Conservation (phyloP, 1,139 yeast species). For the Geotrichum restrictum region DNA sequence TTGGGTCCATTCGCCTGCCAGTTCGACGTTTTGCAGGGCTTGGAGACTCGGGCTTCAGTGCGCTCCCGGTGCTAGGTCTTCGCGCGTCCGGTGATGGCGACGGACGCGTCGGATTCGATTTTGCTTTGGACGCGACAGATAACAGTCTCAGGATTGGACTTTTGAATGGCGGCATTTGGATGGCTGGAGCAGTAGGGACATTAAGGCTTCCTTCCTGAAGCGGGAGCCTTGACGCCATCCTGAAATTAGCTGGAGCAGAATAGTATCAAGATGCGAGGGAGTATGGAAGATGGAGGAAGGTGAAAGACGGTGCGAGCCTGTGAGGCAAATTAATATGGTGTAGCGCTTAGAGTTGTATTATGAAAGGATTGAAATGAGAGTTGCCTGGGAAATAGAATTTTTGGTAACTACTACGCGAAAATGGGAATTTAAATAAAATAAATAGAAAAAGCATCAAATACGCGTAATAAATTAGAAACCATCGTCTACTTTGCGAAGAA, state of each 20-base stretch:
- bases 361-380: background rate
- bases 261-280: background rate
- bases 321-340: background rate
- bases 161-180: background rate
- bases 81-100: background rate
- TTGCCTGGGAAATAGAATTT: constrained; percentile 5
- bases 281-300: background rate
- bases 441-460: background rate
- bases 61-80: background rate
- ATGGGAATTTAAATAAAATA: background rate
- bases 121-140: background rate
- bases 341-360: background rate
- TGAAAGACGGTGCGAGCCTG: background rate
- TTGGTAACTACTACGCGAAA: background rate
- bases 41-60: too few species aligned
- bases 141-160: background rate
- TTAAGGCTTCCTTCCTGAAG: constrained; percentile 10
- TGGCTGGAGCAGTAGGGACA: background rate
- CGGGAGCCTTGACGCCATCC: constrained; percentile 6
- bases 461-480: background rate
- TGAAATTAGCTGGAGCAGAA: background rate
- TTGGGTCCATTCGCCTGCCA: background rate
- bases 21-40: background rate
- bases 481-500: constrained; percentile 42
- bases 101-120: background rate